Conservation (phyloP, 2,329 filamentous ascomycete genomes). For the Lasiodiplodia sp. region DNA sequence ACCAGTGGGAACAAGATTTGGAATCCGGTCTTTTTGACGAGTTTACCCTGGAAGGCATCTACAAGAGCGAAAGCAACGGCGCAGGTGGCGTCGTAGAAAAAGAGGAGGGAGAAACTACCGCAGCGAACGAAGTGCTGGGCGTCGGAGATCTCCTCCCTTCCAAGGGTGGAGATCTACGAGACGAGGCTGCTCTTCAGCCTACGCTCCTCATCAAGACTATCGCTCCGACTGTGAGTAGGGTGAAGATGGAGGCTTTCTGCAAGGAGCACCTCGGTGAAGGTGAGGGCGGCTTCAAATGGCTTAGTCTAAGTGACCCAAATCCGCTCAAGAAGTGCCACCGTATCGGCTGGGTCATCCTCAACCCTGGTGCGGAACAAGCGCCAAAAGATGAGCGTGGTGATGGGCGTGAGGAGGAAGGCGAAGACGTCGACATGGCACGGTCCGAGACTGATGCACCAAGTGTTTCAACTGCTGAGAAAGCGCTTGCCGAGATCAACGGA, state of each 20-base stretch:
- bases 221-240: conserved; percentile 91
- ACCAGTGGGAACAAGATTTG: conserved; percentile 88
- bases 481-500: conserved; percentile 92
- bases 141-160: conserved; percentile 89
- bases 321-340: conserved; percentile 96
- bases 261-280: conserved; percentile 92
- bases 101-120: conserved; percentile 92
- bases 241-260: conserved; percentile 92
- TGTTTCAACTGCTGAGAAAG: conserved; percentile 75
- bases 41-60: conserved; percentile 91
- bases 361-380: conserved; percentile 74
- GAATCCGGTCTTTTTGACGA: conserved; percentile 89
- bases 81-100: conserved; percentile 86
- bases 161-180: conserved; percentile 83
- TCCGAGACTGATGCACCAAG: conserved; percentile 41
- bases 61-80: conserved; percentile 91
- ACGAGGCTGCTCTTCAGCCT: conserved; percentile 87
- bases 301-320: conserved; percentile 95
- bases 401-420: conserved; percentile 71
- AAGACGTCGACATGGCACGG: conserved; percentile 50
- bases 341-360: conserved; percentile 97
- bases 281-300: conserved; percentile 91
- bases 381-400: conserved; percentile 75
- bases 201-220: conserved; percentile 98
- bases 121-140: conserved; percentile 88